These are phyloP conservation scores for Cymbopogon flexuosus DNA, from an alignment of 202 grass and related monocot genomes.

Conservation along the genomic window DNA sequence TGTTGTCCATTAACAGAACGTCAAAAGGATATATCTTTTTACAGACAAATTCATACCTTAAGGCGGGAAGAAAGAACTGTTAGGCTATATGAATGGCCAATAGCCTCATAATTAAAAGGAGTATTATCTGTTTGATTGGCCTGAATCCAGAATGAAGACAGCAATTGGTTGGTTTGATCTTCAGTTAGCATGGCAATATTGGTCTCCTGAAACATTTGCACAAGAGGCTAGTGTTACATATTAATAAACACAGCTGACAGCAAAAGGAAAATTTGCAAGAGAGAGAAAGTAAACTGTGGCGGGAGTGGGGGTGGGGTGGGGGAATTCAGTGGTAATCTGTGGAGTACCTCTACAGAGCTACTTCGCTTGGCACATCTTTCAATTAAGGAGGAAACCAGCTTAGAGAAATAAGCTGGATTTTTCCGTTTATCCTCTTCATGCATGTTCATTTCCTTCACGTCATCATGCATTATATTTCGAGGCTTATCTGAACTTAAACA, in stretches of 20 bases:
- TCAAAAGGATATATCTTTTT: not conserved
- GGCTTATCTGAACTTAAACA: conserved; percentile 64
- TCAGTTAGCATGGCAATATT: conserved; percentile 70
- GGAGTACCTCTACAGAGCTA: conserved; percentile 47
- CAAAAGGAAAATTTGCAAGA: not conserved
- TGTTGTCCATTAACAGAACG: not conserved
- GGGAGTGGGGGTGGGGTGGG: not conserved
- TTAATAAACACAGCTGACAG: not conserved
- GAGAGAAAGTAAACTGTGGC: not conserved
- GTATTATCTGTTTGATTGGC: conserved; percentile 71
- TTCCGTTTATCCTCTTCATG: conserved; percentile 57
- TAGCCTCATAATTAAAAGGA: conserved; percentile 87
- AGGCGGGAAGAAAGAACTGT: conserved; percentile 70
- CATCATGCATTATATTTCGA: conserved; percentile 41
- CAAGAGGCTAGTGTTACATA: not conserved
- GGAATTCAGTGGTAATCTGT: not conserved
- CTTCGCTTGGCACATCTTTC: conserved; percentile 47
- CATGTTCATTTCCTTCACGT: conserved; percentile 44
- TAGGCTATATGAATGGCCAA: conserved; percentile 79
- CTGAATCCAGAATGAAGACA: conserved; percentile 92
- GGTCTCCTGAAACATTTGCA: conserved; percentile 52
- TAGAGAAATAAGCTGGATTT: conserved; percentile 70
- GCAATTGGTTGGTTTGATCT: conserved; percentile 76
- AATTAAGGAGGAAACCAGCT: conserved; percentile 70
- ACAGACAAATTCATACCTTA: conserved; percentile 44